phyloP scores from a whole-genome alignment of 164 flowering plant species.

The Amborella trichopoda region DNA sequence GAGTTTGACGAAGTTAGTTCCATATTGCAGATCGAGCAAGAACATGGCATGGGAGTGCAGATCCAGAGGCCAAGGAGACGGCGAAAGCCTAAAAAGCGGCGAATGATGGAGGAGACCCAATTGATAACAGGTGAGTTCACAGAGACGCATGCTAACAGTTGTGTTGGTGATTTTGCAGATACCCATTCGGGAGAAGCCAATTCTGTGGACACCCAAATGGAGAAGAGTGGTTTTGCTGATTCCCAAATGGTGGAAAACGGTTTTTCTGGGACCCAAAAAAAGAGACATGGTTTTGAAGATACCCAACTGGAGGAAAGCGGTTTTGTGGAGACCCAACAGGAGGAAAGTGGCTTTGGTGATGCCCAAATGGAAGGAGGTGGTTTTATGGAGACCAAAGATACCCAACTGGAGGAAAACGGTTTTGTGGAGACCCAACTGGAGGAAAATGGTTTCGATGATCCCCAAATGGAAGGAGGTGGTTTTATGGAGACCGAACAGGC shows the following conservation, averaged over 20 bases:
- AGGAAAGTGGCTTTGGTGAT: not conserved
- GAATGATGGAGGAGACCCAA: slow-evolving; percentile 2
- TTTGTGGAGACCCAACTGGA: not conserved
- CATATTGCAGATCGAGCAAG: slow-evolving; percentile 13
- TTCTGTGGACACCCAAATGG: slow-evolving; percentile 2
- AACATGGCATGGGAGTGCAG: slow-evolving; percentile 1
- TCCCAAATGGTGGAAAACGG: not conserved
- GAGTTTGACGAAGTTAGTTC: slow-evolving; percentile 23
- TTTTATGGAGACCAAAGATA: slow-evolving; percentile 6
- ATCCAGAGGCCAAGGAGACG: slow-evolving; percentile 12
- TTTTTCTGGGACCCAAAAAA: not conserved
- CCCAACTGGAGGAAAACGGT: not conserved
- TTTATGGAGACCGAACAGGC: slow-evolving; percentile 5
- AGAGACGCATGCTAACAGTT: no score
- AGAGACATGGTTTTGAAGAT: not conserved
- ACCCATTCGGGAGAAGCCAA: no score
- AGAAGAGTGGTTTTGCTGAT: slow-evolving; percentile 4
- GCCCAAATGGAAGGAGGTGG: slow-evolving; percentile 1
- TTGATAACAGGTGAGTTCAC: no score
- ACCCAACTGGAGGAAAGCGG: not conserved
- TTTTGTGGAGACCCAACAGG: not conserved
- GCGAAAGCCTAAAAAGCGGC: slow-evolving; percentile 32
- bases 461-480: slow-evolving; percentile 1
- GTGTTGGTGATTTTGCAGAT: not conserved
- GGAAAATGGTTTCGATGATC: not conserved